Evolutionary conservation across 139 green algal genomes (phyloP), one percentile per base, ranked within the genome.

Genomic region (Volvox africanus): DNA sequence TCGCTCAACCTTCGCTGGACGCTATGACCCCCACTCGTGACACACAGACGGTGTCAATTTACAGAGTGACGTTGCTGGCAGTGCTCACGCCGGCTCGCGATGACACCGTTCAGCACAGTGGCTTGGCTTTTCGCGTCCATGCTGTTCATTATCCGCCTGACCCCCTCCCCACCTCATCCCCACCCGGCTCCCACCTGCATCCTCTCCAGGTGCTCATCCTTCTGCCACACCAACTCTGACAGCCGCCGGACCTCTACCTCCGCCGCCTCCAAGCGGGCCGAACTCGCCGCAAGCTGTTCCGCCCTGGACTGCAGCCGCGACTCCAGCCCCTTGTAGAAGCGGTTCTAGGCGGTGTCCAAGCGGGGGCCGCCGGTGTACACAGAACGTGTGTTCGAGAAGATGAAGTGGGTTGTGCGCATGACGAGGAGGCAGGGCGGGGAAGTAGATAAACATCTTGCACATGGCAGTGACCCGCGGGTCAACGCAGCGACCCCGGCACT

Each of bases 291-390:
- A n/a, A 79, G 26, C 71, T 32, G 71, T 21, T 33, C 20, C 26
- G 26, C 71, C 21, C 20, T 16, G 21, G 71, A 33, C 21, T 6
- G 26, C 26, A 79, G 71, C 71, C 71, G 71, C 28, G 26, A 14
- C 71, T 79, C 18, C 18, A 79, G 71, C 71, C 71, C 26, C 71
- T 79, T 79, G 71, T 79, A 79, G 22, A 79, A 79, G 26, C 71
- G 71, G 22, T 79, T 79, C 71, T 79, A 30, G 3, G 71, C 1
- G 21, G 20, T 16, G 44, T 9, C 44, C 44, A 55, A 55, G 17
- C 26, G 71, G 71, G 71, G 24, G 44, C 44, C 9, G 44, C 44
- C 9, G 44, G 44, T 55, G 5, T 55, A 55, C 9, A 28, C 11
- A 28, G 11, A 28, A 12, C 67, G 67, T n/a, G n/a, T n/a, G n/a